Evolutionary conservation across 306 rosid genomes (phyloP).

Genomic region (Quillaja saponaria): DNA sequence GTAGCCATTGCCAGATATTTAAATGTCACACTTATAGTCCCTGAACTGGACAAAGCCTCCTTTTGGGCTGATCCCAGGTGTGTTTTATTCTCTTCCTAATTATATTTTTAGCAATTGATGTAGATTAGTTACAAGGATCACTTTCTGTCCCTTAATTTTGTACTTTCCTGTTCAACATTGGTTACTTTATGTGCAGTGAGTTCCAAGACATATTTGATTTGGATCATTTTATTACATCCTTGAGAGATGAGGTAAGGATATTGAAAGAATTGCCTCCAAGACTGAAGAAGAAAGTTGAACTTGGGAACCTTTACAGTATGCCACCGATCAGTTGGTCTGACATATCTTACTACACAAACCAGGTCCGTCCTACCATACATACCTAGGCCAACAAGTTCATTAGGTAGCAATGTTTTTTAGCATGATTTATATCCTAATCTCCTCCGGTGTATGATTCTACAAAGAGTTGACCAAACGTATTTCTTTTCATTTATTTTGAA

Average conservation of each 20-base stretch:
- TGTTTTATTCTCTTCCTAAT: neutral
- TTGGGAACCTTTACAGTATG: slow-evolving; percentile 71
- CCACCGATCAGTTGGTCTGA: slow-evolving; percentile 99
- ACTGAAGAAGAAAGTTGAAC: slow-evolving; percentile 72
- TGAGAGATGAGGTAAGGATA: slow-evolving; percentile 95
- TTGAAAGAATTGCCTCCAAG: slow-evolving; percentile 95
- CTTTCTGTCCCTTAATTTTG: slow-evolving; percentile 7
- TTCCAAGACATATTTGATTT: slow-evolving; percentile 91
- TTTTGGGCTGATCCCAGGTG: slow-evolving; percentile 99
- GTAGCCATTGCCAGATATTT: slow-evolving; percentile 89
- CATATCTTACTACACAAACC: slow-evolving; percentile 77
- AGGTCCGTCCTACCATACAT: slow-evolving; percentile 51
- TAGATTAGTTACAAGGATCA: slow-evolving; percentile 8
- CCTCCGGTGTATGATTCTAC: too few species aligned
- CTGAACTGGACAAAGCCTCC: slow-evolving; percentile 86
- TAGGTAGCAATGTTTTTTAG: neutral
- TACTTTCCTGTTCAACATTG: slow-evolving; percentile 4
- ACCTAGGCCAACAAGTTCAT: slow-evolving; percentile 3
- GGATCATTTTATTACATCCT: slow-evolving; percentile 89
- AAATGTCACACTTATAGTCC: slow-evolving; percentile 92
- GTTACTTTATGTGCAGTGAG: slow-evolving; percentile 56
- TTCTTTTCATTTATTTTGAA: too few species aligned
- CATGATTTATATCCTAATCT: slow-evolving; percentile 13
- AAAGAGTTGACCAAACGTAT: too few species aligned
- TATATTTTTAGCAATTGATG: neutral